Base-by-base conservation (phyloP, 2,329 filamentous ascomycete genomes). In the Aspergillus vadensis region DNA sequence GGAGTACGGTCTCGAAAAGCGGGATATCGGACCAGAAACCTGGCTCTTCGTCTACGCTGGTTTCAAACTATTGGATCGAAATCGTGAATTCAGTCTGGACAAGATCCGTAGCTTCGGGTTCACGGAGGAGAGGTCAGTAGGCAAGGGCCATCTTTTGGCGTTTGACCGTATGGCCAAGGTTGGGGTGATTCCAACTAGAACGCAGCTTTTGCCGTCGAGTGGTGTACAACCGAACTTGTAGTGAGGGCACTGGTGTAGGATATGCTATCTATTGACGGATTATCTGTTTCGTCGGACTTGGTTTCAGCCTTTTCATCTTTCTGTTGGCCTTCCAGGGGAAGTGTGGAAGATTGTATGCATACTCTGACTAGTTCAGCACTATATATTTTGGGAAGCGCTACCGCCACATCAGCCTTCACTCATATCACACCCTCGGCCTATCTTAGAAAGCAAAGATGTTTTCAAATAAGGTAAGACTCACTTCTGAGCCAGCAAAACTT, bases 21-120 rank as follows among this genome's bases (percentile, higher is more conserved):
- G 66, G 8, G 53, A 54, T 7, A 63, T 68, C 47, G 27, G 50
- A 6, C 17, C 32, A 30, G 57, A 44, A 14, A 59, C 63, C 1
- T 68, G 67, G 66, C 57, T 63, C 10, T 68, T 68, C 17, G n/a
- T 69, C 5, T 48, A 53, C 7, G 62, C 58, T 1, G 65, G 53
- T 1, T 62, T 68, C 4, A 63, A 48, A 3, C 30, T 69, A 23
- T 38, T 70, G 14, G 61, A 59, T 6, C 58, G 63, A n/a, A 58
- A 68, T 30, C 63, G 67, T 0, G 66, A 69, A 25, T 17, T 69
- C 52, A 65, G 63, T 27, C 50, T 70, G 30, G 67, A 67, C 21
- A 69, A 69, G 61, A 67, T 68, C 36, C 61, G 68, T n/a, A 59
- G 48, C 21, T 30, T 69, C 4, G 66, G 67, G 1, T 70, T 70